Evolutionary conservation across 768 basidiomycete species (phyloP), one percentile per base, ranked within the genome.

Genomic region (Phaffia australis): DNA sequence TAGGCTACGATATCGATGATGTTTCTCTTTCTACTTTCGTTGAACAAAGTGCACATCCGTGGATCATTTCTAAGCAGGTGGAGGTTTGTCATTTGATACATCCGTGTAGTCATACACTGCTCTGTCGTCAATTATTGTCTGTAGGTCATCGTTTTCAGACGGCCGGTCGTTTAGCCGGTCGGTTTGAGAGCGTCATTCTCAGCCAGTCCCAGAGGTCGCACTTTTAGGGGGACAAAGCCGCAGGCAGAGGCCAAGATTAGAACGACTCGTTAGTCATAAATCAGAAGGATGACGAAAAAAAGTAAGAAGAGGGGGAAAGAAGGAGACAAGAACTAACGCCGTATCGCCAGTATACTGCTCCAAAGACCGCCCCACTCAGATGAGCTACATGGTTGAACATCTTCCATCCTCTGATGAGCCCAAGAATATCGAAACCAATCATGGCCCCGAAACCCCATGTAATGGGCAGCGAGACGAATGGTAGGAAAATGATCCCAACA

Each of bases 351-450:
- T 67, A 67, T 2, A 42, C 60, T 2, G 50, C 60, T n/a, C 66
- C 66, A 30, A 67, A 67, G 21, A 63, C 15, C 2, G 66, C 66
- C 3, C 66, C 66, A 23, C 60, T 48, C 30, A 67, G 46, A 51
- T 67, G 66, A 25, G 66, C 66, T 14, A 56, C 54, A 47, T 67
- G 66, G 30, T 67, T 67, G 25, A 67, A 67, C 47, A 25, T 35
- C 23, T 63, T 56, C 66, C 66, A 67, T 8, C 60, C 66, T n/a
- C 60, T 61, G 27, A 56, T 32, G 5, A 67, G 25, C 7, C 66
- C 66, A 9, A 67, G 30, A 21, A 67, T 23, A 30, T 67, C 66
- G 27, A 67, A 48, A 35, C 23, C 5, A 29, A 60, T 27, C 55
- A 67, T 55, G 55, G 47, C 27, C 5, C 27, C 60, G 3, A 60